Base-by-base conservation (phyloP, 768 basidiomycete species). In the Lentinula detonsa region DNA sequence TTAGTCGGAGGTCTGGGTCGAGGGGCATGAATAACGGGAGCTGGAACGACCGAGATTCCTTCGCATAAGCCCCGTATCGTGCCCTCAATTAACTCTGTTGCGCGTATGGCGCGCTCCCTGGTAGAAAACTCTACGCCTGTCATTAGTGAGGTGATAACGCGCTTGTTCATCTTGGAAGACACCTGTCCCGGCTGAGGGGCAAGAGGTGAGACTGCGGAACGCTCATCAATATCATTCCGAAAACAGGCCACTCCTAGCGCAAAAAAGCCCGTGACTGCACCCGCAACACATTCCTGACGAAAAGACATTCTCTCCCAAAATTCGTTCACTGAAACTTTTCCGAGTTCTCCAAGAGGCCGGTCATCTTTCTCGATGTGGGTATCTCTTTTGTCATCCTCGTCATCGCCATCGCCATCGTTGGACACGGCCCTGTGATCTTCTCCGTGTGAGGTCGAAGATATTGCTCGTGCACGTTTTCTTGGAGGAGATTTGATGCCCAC, bases 221-320 rank as follows among this genome's bases (percentile, higher is more conserved):
- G 65, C 63, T 56, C 57, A 35, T 60, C 62, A 61, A 35, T 49
- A 16, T 56, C 57, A 15, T 65, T 63, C 42, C 63, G 63, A n/a
- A 34, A 31, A 16, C 42, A 43, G 34, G 74, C 66, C 64, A 79
- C 74, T 34, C 83, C 78, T 64, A 90, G 66, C n/a, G 84, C 82
- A 70, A 98, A 98, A 76, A 99, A 99, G 0, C 91, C 96, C 2
- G 95, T 98, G 15, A 96, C 84, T 1, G 91, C 90, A 2, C 95
- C 95, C 39, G 87, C 82, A 49, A 90, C 82, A 69, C 96, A 98
- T 73, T 99, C 97, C 70, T 98, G 96, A 31, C 97, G 82, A 73
- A 91, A 96, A 43, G 88, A 93, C 90, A 99, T 95, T 15, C 94
- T 83, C 73, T 97, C 95, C 95, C 96, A 99, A 73, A 95, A 99